Conservation (phyloP, 1,284 basidiomycete species). For the Thecaphora thlaspeos region DNA sequence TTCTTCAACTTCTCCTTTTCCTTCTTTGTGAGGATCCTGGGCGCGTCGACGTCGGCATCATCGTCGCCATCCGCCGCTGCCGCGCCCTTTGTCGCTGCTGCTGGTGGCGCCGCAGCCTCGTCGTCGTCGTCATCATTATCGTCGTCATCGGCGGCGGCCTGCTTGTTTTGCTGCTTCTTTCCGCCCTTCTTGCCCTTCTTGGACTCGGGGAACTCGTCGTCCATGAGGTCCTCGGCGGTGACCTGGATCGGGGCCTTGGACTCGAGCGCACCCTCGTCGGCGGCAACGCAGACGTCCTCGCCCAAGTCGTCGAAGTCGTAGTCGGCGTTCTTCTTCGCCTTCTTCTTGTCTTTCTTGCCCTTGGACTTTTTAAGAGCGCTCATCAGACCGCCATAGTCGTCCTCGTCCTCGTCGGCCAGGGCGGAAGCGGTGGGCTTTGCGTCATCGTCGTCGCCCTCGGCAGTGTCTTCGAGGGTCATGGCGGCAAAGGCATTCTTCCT, state of each 20-base stretch:
- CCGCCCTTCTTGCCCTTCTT: conserved; percentile 24
- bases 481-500: conserved; percentile 30
- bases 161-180: conserved; percentile 13
- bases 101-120: too few species aligned
- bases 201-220: conserved; percentile 39
- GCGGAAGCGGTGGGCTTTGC: conserved; percentile 9
- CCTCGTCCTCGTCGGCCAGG: conserved; percentile 29
- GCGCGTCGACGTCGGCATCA: conserved; percentile 18
- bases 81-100: too few species aligned
- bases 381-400: conserved; percentile 46
- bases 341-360: conserved; percentile 49
- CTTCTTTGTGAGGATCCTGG: conserved; percentile 52
- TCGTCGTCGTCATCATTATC: conserved; percentile 24
- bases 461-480: conserved; percentile 30
- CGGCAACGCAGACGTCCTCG: conserved; percentile 44
- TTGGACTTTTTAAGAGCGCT: conserved; percentile 32
- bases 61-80: conserved; percentile 8
- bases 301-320: conserved; percentile 51
- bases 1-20: conserved; percentile 57
- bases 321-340: conserved; percentile 49
- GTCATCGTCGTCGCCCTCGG: conserved; percentile 15
- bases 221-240: conserved; percentile 31
- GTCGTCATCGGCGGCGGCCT: background rate
- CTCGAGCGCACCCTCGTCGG: conserved; percentile 11
- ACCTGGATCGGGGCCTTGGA: conserved; percentile 37